These are phyloP conservation scores for Acephala macrosclerotiorum DNA, from an alignment of 2,329 filamentous ascomycete species.

Conservation along the genomic window DNA sequence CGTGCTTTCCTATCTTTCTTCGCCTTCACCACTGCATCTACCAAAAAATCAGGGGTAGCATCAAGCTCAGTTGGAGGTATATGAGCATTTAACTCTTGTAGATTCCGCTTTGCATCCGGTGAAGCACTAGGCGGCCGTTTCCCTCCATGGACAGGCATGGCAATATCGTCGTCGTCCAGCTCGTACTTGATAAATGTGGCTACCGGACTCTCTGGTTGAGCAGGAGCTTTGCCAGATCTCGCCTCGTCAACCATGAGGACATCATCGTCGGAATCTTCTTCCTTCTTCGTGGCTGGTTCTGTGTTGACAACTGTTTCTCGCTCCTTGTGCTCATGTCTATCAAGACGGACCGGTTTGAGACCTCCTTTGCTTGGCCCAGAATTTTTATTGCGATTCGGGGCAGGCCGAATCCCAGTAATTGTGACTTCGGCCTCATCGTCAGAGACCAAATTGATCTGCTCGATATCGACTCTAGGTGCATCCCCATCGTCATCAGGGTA, in stretches of 20 bases:
- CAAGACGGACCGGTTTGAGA: slow-evolving; percentile 40
- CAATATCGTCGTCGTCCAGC: slow-evolving; percentile 13
- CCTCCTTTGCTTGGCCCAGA: slow-evolving; percentile 15
- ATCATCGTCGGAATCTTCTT: slow-evolving; percentile 26
- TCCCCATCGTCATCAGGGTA: slow-evolving; percentile 41
- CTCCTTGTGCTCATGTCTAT: slow-evolving; percentile 42
- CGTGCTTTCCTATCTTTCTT: slow-evolving; percentile 24
- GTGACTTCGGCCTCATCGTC: slow-evolving; percentile 31
- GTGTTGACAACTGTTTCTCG: slow-evolving; percentile 41
- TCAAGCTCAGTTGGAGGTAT: slow-evolving; percentile 4
- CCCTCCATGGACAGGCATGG: not conserved
- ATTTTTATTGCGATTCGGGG: slow-evolving; percentile 25
- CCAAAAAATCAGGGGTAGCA: not conserved
- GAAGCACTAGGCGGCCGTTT: not conserved
- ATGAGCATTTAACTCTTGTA: slow-evolving; percentile 14
- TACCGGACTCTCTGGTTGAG: not conserved
- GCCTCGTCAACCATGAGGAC: slow-evolving; percentile 27
- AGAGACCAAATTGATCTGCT: slow-evolving; percentile 37
- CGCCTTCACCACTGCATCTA: slow-evolving; percentile 8
- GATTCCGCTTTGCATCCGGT: slow-evolving; percentile 16
- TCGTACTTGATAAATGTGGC: slow-evolving; percentile 29
- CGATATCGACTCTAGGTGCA: slow-evolving; percentile 40
- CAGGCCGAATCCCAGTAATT: slow-evolving; percentile 15
- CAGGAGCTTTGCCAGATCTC: slow-evolving; percentile 17
- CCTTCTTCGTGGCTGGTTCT: slow-evolving; percentile 23